Conservation (phyloP, 1,284 basidiomycete species). For the Butyriboletus regius region DNA sequence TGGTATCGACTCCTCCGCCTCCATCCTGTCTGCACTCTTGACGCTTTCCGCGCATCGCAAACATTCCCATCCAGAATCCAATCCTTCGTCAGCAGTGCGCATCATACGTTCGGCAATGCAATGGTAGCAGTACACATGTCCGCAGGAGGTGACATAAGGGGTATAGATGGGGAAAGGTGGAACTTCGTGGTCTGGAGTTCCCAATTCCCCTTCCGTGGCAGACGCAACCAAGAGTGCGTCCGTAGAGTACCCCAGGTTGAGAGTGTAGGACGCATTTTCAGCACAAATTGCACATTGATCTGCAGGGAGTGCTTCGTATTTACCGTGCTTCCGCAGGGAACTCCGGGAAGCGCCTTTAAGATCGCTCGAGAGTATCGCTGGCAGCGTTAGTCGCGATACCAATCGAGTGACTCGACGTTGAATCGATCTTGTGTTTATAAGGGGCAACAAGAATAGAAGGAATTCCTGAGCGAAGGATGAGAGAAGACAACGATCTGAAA, state of each 20-base stretch:
- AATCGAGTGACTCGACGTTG: constrained; percentile 52
- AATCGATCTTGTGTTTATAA: constrained; percentile 63
- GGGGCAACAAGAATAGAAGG: constrained; percentile 83
- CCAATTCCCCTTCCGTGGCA: constrained; percentile 4
- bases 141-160: constrained; percentile 69
- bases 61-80: constrained; percentile 69
- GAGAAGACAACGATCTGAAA: neutral
- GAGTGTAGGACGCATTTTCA: constrained; percentile 59
- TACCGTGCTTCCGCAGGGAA: constrained; percentile 41
- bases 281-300: constrained; percentile 75
- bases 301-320: constrained; percentile 55
- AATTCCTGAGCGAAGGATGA: constrained; percentile 66
- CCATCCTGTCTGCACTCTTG: constrained; percentile 47
- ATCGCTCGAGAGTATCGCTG: constrained; percentile 12
- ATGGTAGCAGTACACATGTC: constrained; percentile 80
- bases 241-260: constrained; percentile 49
- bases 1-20: constrained; percentile 21
- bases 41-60: constrained; percentile 65
- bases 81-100: constrained; percentile 58
- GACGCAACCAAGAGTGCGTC: constrained; percentile 42
- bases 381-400: constrained; percentile 33
- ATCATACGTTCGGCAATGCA: constrained; percentile 78
- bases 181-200: constrained; percentile 15
- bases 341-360: neutral
- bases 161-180: constrained; percentile 60